Evolutionary conservation across 371 early-diverging fungal species (phyloP).

Genomic region (Haplosporangium sp.): DNA sequence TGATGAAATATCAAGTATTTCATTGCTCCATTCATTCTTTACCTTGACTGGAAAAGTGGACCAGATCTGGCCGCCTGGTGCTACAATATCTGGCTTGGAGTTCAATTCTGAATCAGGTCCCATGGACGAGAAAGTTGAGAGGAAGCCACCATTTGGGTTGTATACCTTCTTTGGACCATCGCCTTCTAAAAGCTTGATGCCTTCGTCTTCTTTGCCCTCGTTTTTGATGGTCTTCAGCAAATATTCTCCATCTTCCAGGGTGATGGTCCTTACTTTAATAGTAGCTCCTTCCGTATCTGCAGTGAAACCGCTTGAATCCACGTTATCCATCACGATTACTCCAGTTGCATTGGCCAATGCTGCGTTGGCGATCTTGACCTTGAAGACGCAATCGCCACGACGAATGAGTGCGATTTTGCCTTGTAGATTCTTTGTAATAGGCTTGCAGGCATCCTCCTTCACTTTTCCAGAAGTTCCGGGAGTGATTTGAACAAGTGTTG

Average conservation of each 20-base stretch:
- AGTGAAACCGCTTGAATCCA: constrained; percentile 26
- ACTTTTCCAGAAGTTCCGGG: constrained; percentile 36
- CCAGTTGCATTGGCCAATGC: constrained; percentile 73
- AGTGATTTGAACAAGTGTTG: constrained; percentile 35
- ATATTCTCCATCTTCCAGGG: constrained; percentile 57
- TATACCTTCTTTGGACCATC: constrained; percentile 39
- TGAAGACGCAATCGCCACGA: constrained; percentile 73
- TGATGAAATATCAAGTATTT: neutral
- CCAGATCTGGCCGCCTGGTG: constrained; percentile 82
- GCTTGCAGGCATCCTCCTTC: constrained; percentile 64
- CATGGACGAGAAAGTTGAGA: constrained; percentile 71
- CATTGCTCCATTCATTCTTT: neutral
- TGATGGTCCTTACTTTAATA: constrained; percentile 39
- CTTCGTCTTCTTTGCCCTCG: constrained; percentile 24
- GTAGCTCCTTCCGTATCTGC: constrained; percentile 57
- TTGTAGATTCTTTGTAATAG: constrained; percentile 54
- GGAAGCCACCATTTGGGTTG: constrained; percentile 61
- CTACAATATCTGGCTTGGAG: constrained; percentile 78
- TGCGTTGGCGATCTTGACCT: constrained; percentile 65
- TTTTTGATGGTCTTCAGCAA: constrained; percentile 29
- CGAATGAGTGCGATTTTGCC: constrained; percentile 69
- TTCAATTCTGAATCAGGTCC: constrained; percentile 79
- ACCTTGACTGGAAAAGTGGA: constrained; percentile 71
- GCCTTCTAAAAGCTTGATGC: constrained; percentile 31
- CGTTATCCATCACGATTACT: constrained; percentile 68